Percentiles rank a stretch among this genome's conserved stretches.
These are phyloP conservation scores for Adiantum capillusveneris DNA, from an alignment of 75 land plant genomes.

Conservation along the genomic window DNA sequence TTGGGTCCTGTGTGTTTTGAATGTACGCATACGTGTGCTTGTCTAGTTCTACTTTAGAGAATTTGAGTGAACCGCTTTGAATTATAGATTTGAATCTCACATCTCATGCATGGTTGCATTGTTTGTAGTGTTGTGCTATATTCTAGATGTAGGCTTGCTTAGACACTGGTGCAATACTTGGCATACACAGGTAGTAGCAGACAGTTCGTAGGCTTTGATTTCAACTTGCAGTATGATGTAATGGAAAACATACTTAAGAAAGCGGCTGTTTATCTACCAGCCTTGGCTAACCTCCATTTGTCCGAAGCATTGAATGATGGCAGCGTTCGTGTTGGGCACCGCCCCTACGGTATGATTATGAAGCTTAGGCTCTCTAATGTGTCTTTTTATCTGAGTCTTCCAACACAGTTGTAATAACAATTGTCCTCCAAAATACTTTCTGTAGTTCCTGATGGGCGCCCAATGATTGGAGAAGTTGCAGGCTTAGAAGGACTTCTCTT, in stretches of 20 bases:
- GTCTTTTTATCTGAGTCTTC: too few species aligned
- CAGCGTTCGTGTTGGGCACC: slow-evolving; percentile 60
- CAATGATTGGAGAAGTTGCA: slow-evolving; percentile 75
- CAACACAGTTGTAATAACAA: too few species aligned
- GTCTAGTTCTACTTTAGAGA: too few species aligned
- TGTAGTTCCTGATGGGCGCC: slow-evolving; percentile 79
- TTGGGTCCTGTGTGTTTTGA: neutral
- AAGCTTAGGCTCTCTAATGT: too few species aligned
- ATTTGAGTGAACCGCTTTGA: too few species aligned
- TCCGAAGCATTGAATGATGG: slow-evolving; percentile 17
- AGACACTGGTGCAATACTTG: too few species aligned
- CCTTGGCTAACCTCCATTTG: slow-evolving; percentile 24
- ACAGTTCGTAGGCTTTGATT: slow-evolving; percentile 69
- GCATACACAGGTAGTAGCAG: slow-evolving; percentile 95
- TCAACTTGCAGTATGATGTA: slow-evolving; percentile 38
- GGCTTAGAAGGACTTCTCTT: slow-evolving; percentile 59
- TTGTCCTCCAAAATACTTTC: too few species aligned
- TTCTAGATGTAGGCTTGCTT: too few species aligned
- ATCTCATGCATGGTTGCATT: too few species aligned
- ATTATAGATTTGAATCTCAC: too few species aligned
- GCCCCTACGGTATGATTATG: slow-evolving; percentile 69
- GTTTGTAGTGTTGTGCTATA: too few species aligned
- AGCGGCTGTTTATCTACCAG: slow-evolving; percentile 68
- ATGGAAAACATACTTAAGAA: slow-evolving; percentile 51
- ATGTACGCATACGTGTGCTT: too few species aligned